A percentile compares a stretch with the other conserved stretches of the same genome.
Evolutionary conservation across 495 filamentous ascomycete genomes (phyloP).

Genomic region (Lophiotrema nucula): DNA sequence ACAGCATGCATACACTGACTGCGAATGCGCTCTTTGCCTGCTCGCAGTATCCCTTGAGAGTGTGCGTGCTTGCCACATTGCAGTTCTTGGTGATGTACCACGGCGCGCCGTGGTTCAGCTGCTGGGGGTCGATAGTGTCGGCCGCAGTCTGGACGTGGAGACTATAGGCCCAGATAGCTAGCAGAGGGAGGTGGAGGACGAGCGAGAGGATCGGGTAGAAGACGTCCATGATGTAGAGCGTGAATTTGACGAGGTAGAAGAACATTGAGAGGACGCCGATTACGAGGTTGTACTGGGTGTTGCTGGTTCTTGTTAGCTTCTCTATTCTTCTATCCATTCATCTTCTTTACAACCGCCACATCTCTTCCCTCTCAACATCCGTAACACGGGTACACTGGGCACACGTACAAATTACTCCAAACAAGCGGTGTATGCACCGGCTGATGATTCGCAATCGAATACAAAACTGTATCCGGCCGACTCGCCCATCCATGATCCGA

Average conservation of each 20-base stretch:
- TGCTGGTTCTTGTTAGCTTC: neutral
- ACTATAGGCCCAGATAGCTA: slow-evolving; percentile 64
- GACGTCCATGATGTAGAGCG: slow-evolving; percentile 67
- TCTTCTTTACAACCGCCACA: neutral
- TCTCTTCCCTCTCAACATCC: neutral
- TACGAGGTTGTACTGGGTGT: slow-evolving; percentile 78
- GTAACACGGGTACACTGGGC: no score
- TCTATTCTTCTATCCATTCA: neutral
- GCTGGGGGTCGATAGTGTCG: slow-evolving; percentile 72
- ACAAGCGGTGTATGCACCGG: slow-evolving; percentile 67
- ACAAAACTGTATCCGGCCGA: slow-evolving; percentile 67
- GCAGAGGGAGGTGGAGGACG: slow-evolving; percentile 56
- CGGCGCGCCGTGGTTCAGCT: slow-evolving; percentile 63
- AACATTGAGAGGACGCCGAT: slow-evolving; percentile 74
- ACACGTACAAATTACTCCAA: slow-evolving; percentile 72
- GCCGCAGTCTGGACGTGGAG: slow-evolving; percentile 73
- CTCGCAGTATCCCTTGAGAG: slow-evolving; percentile 65
- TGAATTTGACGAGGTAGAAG: slow-evolving; percentile 62
- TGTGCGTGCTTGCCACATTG: slow-evolving; percentile 55
- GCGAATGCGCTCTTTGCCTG: slow-evolving; percentile 77
- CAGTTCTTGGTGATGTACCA: slow-evolving; percentile 88
- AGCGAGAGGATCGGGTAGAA: slow-evolving; percentile 68
- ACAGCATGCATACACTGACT: slow-evolving; percentile 69
- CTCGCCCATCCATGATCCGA: slow-evolving; percentile 80
- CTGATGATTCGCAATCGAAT: slow-evolving; percentile 73